Evolutionary conservation across 2,329 filamentous ascomycete species (phyloP).

Genomic region (Fusarium sp.): DNA sequence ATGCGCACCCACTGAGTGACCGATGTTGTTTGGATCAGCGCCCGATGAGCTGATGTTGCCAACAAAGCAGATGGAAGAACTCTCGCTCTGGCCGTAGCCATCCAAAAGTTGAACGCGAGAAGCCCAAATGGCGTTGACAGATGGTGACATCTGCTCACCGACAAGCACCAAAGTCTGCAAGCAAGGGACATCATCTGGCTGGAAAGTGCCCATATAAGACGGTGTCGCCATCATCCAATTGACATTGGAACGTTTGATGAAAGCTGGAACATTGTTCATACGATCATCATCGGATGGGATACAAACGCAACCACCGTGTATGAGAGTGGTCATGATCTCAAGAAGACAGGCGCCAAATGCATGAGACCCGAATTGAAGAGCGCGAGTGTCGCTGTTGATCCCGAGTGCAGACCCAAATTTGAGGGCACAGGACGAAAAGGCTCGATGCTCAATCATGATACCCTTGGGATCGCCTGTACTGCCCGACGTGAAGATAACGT

Average conservation of each 20-base stretch:
- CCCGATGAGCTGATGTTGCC: not conserved
- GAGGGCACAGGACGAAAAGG: not conserved
- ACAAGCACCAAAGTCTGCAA: slow-evolving; percentile 6
- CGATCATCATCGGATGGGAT: slow-evolving; percentile 39
- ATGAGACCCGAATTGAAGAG: slow-evolving; percentile 33
- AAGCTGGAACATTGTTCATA: slow-evolving; percentile 34
- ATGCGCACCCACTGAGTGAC: slow-evolving; percentile 6
- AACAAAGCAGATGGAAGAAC: slow-evolving; percentile 13
- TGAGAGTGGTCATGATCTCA: slow-evolving; percentile 25
- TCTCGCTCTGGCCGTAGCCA: slow-evolving; percentile 52
- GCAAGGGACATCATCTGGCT: not conserved
- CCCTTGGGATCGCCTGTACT: slow-evolving; percentile 41
- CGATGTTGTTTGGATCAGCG: slow-evolving; percentile 22
- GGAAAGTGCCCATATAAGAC: slow-evolving; percentile 11
- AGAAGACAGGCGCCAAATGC: slow-evolving; percentile 34
- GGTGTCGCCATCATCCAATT: slow-evolving; percentile 35
- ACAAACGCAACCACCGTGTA: slow-evolving; percentile 30
- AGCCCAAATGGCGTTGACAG: not conserved
- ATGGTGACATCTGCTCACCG: slow-evolving; percentile 3
- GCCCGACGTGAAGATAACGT: slow-evolving; percentile 39
- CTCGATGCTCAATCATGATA: slow-evolving; percentile 5
- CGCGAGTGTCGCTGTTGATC: slow-evolving; percentile 2
- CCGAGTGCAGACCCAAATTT: not conserved
- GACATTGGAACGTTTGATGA: slow-evolving; percentile 10
- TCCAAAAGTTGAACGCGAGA: slow-evolving; percentile 50